Evolutionary conservation across 352 stramenopile species (phyloP), one percentile per base, ranked within the genome.

Genomic region (Pelagophyceae sp.): DNA sequence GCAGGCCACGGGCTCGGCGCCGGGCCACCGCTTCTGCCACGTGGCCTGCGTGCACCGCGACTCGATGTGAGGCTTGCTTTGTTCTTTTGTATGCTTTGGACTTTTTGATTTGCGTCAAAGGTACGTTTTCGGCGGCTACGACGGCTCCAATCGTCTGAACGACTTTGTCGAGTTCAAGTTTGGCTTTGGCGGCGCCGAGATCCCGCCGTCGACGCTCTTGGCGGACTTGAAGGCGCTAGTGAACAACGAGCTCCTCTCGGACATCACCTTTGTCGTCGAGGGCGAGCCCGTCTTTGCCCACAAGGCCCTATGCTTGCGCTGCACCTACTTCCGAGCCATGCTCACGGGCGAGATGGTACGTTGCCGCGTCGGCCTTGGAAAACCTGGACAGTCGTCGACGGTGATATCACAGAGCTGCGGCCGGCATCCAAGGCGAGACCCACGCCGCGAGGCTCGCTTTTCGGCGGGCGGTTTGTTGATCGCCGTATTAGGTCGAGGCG

Each of bases 11-110:
- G 50, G 58, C 5, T 75, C 75, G 71, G 75, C 60, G 3, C 93
- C 93, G 31, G 91, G 91, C 17, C 91, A 96, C 83, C 89, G 95
- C 33, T 99, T 99, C 80, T 99, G 95, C 81, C 95, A 98, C 80
- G 94, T 54, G 45, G n/a, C n/a, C n/a, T n/a, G n/a, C n/a, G n/a
- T n/a, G 96, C 79, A 88, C 98, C n/a, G n/a, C n/a, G n/a, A n/a
- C n/a, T n/a, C n/a, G n/a, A n/a, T n/a, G n/a, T n/a, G n/a, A n/a
- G n/a, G n/a, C n/a, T n/a, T n/a, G n/a, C n/a, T n/a, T n/a, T n/a
- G n/a, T n/a, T n/a, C n/a, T 45, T 54, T n/a, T 70, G 38, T 75
- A 38, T 51, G 19, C 29, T 75, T n/a, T 76, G 64, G 40, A 45
- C n/a, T 37, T 81, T 75, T 79, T 32, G 80, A 71, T 74, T 6